phyloP scores from a whole-genome alignment of 805 yeast species.

The Yarrowia porcina region DNA sequence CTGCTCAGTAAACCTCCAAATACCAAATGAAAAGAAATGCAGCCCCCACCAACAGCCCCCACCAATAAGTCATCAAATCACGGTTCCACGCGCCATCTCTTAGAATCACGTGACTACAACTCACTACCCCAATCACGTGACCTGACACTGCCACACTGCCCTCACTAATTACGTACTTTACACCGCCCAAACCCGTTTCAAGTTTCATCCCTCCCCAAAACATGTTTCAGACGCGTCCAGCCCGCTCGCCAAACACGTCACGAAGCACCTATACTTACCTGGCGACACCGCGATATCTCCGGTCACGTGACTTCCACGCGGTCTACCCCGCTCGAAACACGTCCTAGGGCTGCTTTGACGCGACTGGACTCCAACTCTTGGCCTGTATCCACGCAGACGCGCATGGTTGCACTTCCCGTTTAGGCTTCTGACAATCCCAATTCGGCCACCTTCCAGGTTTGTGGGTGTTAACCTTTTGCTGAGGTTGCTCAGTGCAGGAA shows the following conservation, averaged over 20 bases:
- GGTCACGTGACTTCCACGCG: neutral
- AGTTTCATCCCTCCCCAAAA: neutral
- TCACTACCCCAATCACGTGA: neutral
- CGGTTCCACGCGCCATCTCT: no score
- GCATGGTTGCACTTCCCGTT: conserved; percentile 5
- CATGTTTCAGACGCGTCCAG: neutral
- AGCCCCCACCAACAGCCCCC: no score
- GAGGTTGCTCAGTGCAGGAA: neutral
- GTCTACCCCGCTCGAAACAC: neutral
- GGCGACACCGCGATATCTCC: neutral
- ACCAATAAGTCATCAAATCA: no score
- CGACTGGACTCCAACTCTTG: neutral
- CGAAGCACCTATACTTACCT: no score
- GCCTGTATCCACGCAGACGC: neutral
- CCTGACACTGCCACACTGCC: neutral
- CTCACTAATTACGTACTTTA: no score
- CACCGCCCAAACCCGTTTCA: no score
- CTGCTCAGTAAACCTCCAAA: no score
- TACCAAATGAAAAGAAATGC: no score
- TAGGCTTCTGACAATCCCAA: neutral
- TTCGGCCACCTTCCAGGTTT: no score
- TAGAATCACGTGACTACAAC: neutral
- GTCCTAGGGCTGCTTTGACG: neutral
- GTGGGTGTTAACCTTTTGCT: neutral
- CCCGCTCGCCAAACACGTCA: no score